Conservation (phyloP, 164 flowering plant species). For the Malania oleifera region DNA sequence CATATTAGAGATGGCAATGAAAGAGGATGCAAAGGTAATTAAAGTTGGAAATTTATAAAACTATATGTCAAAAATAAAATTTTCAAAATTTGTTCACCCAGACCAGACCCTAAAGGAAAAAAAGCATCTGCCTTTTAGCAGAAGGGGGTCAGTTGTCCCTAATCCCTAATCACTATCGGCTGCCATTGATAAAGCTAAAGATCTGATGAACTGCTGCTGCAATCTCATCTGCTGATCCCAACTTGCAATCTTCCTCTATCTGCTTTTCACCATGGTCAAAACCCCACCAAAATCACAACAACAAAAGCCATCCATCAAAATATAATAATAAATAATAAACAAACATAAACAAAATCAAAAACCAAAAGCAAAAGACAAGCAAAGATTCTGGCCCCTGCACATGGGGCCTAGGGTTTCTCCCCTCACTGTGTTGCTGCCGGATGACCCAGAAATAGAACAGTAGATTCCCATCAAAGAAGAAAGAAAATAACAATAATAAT, state of each 20-base stretch:
- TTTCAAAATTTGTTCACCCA: too few relatives aligned
- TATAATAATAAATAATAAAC: not conserved
- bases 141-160: too few relatives aligned
- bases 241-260: constrained; percentile 61
- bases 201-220: constrained; percentile 52
- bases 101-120: too few relatives aligned
- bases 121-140: too few relatives aligned
- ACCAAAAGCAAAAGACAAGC: not conserved
- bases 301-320: too few relatives aligned
- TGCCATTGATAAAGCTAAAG: constrained; percentile 29
- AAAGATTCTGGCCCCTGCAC: too few relatives aligned
- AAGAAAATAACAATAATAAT: not conserved
- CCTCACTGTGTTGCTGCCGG: constrained; percentile 1
- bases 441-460: not conserved
- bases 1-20: too few relatives aligned
- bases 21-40: too few relatives aligned
- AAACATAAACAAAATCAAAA: not conserved
- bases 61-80: too few relatives aligned
- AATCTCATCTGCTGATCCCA: constrained; percentile 54
- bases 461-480: not conserved
- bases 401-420: not conserved
- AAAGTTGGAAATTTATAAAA: too few relatives aligned
- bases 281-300: too few relatives aligned
- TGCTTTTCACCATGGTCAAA: constrained; percentile 11
- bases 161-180: not conserved